Conservation (phyloP, 2,329 filamentous ascomycete species). For the Botrytis elliptica region DNA sequence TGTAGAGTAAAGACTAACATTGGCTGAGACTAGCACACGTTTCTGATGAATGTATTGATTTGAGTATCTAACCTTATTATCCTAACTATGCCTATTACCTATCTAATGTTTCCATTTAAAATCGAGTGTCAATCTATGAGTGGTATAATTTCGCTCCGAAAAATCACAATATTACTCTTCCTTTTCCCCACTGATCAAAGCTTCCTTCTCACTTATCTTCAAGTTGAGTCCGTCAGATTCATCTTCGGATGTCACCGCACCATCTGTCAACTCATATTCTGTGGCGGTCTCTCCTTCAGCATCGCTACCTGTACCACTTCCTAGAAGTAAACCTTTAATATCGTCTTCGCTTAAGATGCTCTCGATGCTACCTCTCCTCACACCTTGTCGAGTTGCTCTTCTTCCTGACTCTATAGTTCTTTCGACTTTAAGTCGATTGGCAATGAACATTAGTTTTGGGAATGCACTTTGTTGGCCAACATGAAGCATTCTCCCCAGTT, state of each 20-base stretch:
- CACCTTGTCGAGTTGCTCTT: constrained; percentile 50
- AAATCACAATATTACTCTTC: background rate
- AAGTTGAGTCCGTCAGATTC: constrained; percentile 26
- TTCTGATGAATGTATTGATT: background rate
- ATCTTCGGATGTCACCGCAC: constrained; percentile 29
- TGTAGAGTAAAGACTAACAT: background rate
- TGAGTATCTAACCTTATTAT: background rate
- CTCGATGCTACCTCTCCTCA: constrained; percentile 54
- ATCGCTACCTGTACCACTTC: constrained; percentile 32
- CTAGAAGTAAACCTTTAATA: constrained; percentile 48
- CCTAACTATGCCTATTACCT: background rate
- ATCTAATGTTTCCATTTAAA: background rate
- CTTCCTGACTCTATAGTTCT: constrained; percentile 61
- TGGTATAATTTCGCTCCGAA: background rate
- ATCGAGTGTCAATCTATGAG: background rate
- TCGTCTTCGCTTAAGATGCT: constrained; percentile 63
- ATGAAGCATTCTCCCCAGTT: constrained; percentile 84
- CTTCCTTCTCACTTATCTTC: constrained; percentile 7
- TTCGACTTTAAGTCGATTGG: constrained; percentile 84
- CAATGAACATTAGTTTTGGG: constrained; percentile 87
- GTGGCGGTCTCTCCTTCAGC: constrained; percentile 39
- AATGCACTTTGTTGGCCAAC: constrained; percentile 87
- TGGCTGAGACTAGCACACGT: background rate
- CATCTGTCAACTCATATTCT: constrained; percentile 36
- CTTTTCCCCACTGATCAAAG: background rate